Conservation (phyloP, 441 rosid genomes). For the Cnidoscolus chayamansa region DNA sequence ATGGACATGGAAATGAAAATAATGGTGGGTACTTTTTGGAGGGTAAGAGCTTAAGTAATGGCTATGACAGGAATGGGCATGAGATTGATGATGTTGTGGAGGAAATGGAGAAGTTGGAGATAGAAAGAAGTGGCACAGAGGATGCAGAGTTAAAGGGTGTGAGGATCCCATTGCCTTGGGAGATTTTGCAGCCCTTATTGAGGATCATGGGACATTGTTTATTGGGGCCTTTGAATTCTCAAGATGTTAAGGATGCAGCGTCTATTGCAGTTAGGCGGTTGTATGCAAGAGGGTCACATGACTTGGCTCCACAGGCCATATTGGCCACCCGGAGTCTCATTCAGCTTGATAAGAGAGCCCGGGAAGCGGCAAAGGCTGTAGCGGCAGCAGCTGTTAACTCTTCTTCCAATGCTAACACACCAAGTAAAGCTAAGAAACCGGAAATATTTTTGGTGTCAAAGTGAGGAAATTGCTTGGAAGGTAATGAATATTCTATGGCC, state of each 20-base stretch:
- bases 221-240: constrained; percentile 66
- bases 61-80: neutral
- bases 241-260: constrained; percentile 72
- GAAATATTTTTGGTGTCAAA: constrained; percentile 79
- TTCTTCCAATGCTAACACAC: constrained; percentile 66
- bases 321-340: constrained; percentile 74
- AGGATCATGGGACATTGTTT: constrained; percentile 79
- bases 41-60: constrained; percentile 11
- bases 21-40: constrained; percentile 23
- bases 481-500: constrained; percentile 26
- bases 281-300: constrained; percentile 89
- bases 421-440: constrained; percentile 67
- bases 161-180: constrained; percentile 90
- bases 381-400: constrained; percentile 33
- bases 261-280: constrained; percentile 68
- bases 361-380: constrained; percentile 40
- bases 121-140: constrained; percentile 29
- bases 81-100: constrained; percentile 34
- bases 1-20: constrained; percentile 28
- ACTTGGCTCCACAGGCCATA: constrained; percentile 79
- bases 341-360: constrained; percentile 67
- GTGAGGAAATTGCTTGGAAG: constrained; percentile 45
- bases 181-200: constrained; percentile 68
- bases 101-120: constrained; percentile 35
- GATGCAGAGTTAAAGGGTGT: constrained; percentile 42